Conservation (phyloP, 2,329 filamentous ascomycete species). For the Geosmithia morbida region DNA sequence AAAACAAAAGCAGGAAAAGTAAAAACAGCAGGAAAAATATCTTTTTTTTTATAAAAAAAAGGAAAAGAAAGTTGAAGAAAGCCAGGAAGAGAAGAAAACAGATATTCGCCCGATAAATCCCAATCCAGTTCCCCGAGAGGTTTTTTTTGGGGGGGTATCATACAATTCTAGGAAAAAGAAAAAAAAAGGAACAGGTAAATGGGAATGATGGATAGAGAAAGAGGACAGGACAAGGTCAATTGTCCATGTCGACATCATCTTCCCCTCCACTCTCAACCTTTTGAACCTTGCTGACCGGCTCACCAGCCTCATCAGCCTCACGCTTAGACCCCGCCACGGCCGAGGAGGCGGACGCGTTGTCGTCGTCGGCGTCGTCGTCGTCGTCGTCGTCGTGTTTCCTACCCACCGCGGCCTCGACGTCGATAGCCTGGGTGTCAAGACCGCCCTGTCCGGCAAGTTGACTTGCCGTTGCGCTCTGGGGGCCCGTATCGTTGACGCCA, state of each 20-base stretch:
- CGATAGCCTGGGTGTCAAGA: slow-evolving; percentile 38
- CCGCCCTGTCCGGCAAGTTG: slow-evolving; percentile 21
- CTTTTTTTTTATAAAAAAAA: no score
- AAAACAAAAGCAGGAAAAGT: no score
- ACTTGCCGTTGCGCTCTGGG: slow-evolving; percentile 37
- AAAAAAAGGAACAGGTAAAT: not conserved
- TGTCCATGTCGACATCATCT: slow-evolving; percentile 7
- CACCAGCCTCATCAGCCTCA: slow-evolving; percentile 18
- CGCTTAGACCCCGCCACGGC: slow-evolving; percentile 36
- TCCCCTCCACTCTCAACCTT: slow-evolving; percentile 24
- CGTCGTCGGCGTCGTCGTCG: slow-evolving; percentile 5
- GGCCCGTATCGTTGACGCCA: slow-evolving; percentile 74
- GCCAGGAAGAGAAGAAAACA: no score
- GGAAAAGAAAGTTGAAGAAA: no score
- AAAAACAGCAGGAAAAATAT: no score
- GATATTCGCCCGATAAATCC: no score
- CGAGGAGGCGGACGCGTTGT: slow-evolving; percentile 9
- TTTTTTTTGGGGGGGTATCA: no score
- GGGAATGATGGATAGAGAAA: not conserved
- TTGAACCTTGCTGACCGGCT: slow-evolving; percentile 32
- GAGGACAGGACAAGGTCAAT: not conserved
- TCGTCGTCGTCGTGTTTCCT: slow-evolving; percentile 24
- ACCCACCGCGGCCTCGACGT: slow-evolving; percentile 47
- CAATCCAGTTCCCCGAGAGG: no score
- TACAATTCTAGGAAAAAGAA: no score